Evolutionary conservation across 2,329 filamentous ascomycete genomes (phyloP).

Genomic region (Fusarium paranaense): DNA sequence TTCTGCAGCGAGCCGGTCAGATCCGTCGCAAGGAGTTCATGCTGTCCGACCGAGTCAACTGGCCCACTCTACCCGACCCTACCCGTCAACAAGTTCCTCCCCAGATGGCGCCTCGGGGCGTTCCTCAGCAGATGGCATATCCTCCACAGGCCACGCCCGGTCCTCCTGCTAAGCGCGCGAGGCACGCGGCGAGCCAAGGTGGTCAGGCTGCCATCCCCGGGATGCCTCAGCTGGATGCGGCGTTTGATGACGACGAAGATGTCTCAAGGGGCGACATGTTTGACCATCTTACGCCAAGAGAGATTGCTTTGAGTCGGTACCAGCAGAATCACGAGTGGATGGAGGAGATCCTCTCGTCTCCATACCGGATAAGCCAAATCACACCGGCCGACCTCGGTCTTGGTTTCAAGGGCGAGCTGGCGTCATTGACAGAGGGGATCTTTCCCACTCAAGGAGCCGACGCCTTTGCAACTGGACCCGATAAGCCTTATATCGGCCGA

Average conservation of each 20-base stretch:
- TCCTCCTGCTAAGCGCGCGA: slow-evolving; percentile 67
- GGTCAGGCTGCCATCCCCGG: slow-evolving; percentile 54
- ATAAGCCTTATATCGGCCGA: slow-evolving; percentile 70
- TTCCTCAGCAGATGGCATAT: slow-evolving; percentile 73
- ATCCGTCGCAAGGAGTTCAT: slow-evolving; percentile 94
- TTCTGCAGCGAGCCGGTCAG: slow-evolving; percentile 80
- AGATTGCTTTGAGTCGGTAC: slow-evolving; percentile 88
- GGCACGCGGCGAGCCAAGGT: slow-evolving; percentile 57
- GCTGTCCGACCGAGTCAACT: slow-evolving; percentile 88
- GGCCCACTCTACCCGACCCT: slow-evolving; percentile 81
- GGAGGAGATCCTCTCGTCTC: slow-evolving; percentile 94
- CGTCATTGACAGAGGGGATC: slow-evolving; percentile 84
- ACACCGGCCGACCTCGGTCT: slow-evolving; percentile 88
- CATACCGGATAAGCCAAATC: slow-evolving; percentile 87
- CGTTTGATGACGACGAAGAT: slow-evolving; percentile 90
- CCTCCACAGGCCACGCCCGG: slow-evolving; percentile 63
- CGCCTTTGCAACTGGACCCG: slow-evolving; percentile 57
- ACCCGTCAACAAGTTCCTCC: slow-evolving; percentile 63
- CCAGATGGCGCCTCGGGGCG: slow-evolving; percentile 58
- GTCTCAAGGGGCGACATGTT: slow-evolving; percentile 88
- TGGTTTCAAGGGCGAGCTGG: slow-evolving; percentile 85
- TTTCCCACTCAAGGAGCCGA: slow-evolving; percentile 75
- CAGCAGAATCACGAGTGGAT: slow-evolving; percentile 99
- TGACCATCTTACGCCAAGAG: slow-evolving; percentile 87
- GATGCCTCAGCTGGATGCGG: slow-evolving; percentile 54